A percentile compares a stretch with the other conserved stretches of the same genome.
These are phyloP conservation scores for Borealophlyctis nickersoniae DNA, from an alignment of 192 early-diverging fungal species.

Conservation along the genomic window DNA sequence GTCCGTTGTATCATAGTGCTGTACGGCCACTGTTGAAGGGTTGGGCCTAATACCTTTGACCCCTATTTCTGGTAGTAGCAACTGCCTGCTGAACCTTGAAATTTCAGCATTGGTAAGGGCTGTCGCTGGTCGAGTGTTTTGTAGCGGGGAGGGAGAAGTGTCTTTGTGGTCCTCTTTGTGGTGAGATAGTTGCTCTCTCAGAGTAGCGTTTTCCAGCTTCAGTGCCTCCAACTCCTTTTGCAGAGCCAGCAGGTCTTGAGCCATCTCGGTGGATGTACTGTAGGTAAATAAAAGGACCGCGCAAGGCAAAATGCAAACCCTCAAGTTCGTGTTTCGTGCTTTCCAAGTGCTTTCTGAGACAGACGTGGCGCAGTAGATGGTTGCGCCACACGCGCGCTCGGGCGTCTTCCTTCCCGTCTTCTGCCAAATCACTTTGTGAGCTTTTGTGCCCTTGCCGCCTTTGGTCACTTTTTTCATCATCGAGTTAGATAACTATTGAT, in stretches of 20 bases:
- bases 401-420: no score
- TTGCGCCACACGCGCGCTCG: no score
- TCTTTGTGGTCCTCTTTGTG: background rate
- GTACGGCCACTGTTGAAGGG: background rate
- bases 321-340: no score
- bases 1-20: background rate
- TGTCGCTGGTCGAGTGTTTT: background rate
- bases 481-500: no score
- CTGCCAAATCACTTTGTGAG: no score
- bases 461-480: no score
- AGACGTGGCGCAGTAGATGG: no score
- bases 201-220: background rate
- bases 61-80: slow-evolving; percentile 77
- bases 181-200: slow-evolving; percentile 3
- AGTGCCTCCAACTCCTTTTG: slow-evolving; percentile 3
- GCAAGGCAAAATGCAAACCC: no score
- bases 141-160: background rate
- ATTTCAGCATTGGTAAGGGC: slow-evolving; percentile 68
- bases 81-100: slow-evolving; percentile 78
- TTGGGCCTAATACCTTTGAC: slow-evolving; percentile 44
- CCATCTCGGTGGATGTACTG: no score
- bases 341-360: no score
- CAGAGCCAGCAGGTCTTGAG: background rate
- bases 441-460: no score
- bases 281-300: no score